A percentile compares a stretch with the other conserved stretches of the same genome.
Conservation (phyloP, 352 stramenopile species). For the Globisporangium uncinulatum region DNA sequence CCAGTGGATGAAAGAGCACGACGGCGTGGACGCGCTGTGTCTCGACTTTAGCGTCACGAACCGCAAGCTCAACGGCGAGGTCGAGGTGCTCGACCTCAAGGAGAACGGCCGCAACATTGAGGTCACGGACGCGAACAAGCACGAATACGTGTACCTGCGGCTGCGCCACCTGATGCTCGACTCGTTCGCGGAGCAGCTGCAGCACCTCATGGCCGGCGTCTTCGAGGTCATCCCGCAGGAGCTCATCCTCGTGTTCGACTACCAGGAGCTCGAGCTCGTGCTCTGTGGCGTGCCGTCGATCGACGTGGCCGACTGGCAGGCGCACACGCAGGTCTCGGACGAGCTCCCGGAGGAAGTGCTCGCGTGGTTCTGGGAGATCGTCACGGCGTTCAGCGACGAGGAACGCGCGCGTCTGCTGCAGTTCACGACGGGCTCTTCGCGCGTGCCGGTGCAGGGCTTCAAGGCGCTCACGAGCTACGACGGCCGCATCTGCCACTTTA, state of each 20-base stretch:
- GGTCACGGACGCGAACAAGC: constrained; percentile 96
- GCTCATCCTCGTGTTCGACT: constrained; percentile 80
- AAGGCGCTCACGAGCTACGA: no score
- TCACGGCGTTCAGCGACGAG: constrained; percentile 47
- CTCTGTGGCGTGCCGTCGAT: constrained; percentile 77
- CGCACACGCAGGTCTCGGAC: constrained; percentile 85
- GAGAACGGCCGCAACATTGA: constrained; percentile 78
- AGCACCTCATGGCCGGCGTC: constrained; percentile 89
- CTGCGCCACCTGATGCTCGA: constrained; percentile 96
- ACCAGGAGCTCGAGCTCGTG: constrained; percentile 79
- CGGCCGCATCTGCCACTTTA: constrained; percentile 16
- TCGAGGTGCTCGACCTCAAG: constrained; percentile 82
- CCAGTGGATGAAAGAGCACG: constrained; percentile 83
- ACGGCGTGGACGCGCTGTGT: constrained; percentile 65
- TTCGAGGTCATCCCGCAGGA: constrained; percentile 96
- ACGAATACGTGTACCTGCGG: constrained; percentile 94
- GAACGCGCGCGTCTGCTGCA: constrained; percentile 46
- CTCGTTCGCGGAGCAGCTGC: constrained; percentile 91
- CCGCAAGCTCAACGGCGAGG: constrained; percentile 64
- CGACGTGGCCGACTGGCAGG: constrained; percentile 80
- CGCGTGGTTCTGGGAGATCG: constrained; percentile 69
- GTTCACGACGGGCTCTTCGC: constrained; percentile 52
- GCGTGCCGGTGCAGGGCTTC: constrained; percentile 60
- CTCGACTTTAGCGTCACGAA: constrained; percentile 84
- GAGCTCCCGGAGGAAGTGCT: constrained; percentile 69